Evolutionary conservation across 2,329 filamentous ascomycete genomes (phyloP).

Genomic region (Knoxdaviesia capensis): DNA sequence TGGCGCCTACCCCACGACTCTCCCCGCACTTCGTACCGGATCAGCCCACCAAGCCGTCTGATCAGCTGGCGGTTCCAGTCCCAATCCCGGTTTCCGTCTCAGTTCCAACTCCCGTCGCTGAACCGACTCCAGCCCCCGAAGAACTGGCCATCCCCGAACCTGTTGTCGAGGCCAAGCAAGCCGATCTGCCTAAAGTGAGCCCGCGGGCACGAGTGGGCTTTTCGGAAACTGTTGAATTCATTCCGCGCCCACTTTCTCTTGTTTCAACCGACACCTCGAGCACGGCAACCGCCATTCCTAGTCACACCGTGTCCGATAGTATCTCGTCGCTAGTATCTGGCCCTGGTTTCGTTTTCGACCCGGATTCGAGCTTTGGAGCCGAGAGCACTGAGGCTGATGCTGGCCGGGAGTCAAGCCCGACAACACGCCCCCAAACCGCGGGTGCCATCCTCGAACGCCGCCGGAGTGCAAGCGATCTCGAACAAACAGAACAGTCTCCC

Average conservation of each 20-base stretch:
- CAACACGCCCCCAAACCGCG: constrained; percentile 26
- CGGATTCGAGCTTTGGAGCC: constrained; percentile 11
- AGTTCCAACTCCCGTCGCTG: too few species aligned
- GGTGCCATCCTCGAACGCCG: constrained; percentile 44
- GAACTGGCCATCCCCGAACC: too few species aligned
- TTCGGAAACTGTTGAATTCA: constrained; percentile 67
- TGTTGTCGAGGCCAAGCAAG: constrained; percentile 1
- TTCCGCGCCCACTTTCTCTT: constrained; percentile 62
- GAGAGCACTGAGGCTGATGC: constrained; percentile 11
- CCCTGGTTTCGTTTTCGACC: neutral
- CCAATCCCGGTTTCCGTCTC: too few species aligned
- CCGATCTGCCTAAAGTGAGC: constrained; percentile 1
- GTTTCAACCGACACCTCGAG: constrained; percentile 72
- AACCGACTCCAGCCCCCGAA: too few species aligned
- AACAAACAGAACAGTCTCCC: constrained; percentile 9
- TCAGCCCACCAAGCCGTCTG: too few species aligned
- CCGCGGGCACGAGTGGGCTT: constrained; percentile 57
- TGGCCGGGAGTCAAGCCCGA: too few species aligned
- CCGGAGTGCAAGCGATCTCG: constrained; percentile 5
- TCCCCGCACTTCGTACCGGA: too few species aligned
- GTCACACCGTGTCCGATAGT: constrained; percentile 59
- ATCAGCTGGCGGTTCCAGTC: too few species aligned
- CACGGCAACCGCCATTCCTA: constrained; percentile 47
- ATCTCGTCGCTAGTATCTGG: constrained; percentile 55
- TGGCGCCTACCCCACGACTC: too few species aligned